These are phyloP conservation scores for Boletus sensibilis DNA, from an alignment of 768 basidiomycete genomes.

Conservation along the genomic window DNA sequence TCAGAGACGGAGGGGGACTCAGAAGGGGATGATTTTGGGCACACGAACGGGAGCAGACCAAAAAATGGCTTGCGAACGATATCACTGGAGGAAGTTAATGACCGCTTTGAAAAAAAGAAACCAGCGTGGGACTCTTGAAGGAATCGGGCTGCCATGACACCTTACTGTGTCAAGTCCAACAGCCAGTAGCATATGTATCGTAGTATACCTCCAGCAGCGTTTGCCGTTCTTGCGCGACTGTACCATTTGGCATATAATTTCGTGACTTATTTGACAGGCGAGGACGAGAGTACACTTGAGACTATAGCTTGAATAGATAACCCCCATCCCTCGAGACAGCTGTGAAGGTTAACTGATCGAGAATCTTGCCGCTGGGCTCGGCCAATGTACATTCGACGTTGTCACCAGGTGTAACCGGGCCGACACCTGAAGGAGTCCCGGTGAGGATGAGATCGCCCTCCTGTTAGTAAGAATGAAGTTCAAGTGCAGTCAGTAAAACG, in stretches of 20 bases:
- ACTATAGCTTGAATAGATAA: constrained; percentile 48
- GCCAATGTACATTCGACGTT: constrained; percentile 70
- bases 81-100: constrained; percentile 27
- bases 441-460: constrained; percentile 92
- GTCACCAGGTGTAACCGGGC: constrained; percentile 74
- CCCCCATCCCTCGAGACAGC: constrained; percentile 69
- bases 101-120: constrained; percentile 20
- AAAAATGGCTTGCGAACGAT: constrained; percentile 27
- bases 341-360: constrained; percentile 64
- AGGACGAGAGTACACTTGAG: not conserved
- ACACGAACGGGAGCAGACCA: constrained; percentile 6
- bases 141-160: not conserved
- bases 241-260: constrained; percentile 16
- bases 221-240: constrained; percentile 9
- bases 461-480: constrained; percentile 36
- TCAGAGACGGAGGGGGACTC: constrained; percentile 31
- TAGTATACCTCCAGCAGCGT: constrained; percentile 20
- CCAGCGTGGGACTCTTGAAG: constrained; percentile 17
- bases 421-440: constrained; percentile 91
- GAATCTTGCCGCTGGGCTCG: constrained; percentile 49
- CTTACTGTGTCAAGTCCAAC: not conserved
- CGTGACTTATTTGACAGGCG: not conserved
- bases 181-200: constrained; percentile 4
- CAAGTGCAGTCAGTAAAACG: not conserved
- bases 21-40: constrained; percentile 34